Evolutionary conservation across 192 early-diverging fungal genomes (phyloP), one percentile per base, ranked within the genome.

Genomic region (Backusella circina): DNA sequence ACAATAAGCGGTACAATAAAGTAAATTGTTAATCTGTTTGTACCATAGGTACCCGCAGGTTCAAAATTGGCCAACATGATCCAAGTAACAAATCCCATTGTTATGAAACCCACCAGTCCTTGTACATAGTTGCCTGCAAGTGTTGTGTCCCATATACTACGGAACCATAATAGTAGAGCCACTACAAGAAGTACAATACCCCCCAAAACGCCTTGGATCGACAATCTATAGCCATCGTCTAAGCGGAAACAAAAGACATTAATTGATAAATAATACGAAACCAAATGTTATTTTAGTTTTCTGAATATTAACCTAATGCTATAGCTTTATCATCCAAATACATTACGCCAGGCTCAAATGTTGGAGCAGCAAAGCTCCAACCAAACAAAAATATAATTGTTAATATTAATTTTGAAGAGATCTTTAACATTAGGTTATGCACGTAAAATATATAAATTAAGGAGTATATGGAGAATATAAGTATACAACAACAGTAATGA

Each of bases 21-120:
- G 31, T 82, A 71, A 50, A 85, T 70, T 0, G 81, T 82, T 47
- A 61, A 69, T 39, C 77, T 36, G 26, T 78, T 73, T 10, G 39
- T n/a, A 21, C 77, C 77, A 69, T 78, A 78, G 16, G 75, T 73
- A 2, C 65, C 70, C n/a, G 76, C 77, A 32, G 82, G 81, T 38
- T 82, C 84, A 66, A 81, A 81, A 71, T 85, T 85, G 32, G 81
- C 79, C 76, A 85, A 75, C 28, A 81, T 70, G 50, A 85, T 65
- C 67, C 82, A 85, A 28, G 78, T 57, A 26, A 85, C 35, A 21
- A 82, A 78, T 30, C 65, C 81, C 72, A 82, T 77, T 10, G 77
- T 74, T 69, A 79, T 79, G 37, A 85, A 85, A 2, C 84, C 84
- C 13, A 78, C 71, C 32, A 85, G 37, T 66, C 75, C 70, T 70